Evolutionary conservation across 352 stramenopile genomes (phyloP).

Genomic region (Pythium oligandrum): DNA sequence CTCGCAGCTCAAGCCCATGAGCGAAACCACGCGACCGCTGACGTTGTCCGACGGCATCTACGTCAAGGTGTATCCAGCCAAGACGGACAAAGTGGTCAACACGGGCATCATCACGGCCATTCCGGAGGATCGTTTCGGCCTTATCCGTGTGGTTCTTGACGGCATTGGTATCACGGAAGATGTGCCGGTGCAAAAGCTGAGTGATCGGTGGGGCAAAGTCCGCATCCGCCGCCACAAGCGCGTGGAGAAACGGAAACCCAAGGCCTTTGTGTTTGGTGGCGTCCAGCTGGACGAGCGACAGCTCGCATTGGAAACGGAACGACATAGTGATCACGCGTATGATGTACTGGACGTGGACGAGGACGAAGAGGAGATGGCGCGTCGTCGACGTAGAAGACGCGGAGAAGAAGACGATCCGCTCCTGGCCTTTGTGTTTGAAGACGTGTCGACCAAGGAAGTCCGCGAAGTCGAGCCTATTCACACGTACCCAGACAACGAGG

Average conservation of each 20-base stretch:
- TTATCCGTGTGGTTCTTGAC: constrained; percentile 55
- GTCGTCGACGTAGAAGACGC: constrained; percentile 14
- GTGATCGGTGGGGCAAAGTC: constrained; percentile 53
- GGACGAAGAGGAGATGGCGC: constrained; percentile 22
- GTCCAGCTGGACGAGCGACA: too few species aligned
- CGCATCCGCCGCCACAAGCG: constrained; percentile 34
- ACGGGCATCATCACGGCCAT: constrained; percentile 50
- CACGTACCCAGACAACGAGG: constrained; percentile 20
- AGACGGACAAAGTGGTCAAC: constrained; percentile 38
- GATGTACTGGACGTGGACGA: constrained; percentile 4
- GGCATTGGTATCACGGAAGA: constrained; percentile 38
- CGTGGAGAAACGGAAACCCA: constrained; percentile 23
- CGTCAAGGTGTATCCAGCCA: constrained; percentile 51
- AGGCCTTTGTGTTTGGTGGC: constrained; percentile 44
- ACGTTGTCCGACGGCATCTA: constrained; percentile 45
- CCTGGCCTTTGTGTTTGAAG: constrained; percentile 52
- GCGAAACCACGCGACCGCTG: constrained; percentile 8
- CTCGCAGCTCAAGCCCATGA: constrained; percentile 62
- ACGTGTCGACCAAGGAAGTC: constrained; percentile 42
- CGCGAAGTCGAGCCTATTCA: constrained; percentile 24
- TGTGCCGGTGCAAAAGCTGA: constrained; percentile 56
- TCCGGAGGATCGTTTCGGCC: constrained; percentile 53
- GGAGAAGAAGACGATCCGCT: constrained; percentile 10
- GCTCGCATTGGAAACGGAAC: neutral
- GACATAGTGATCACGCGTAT: constrained; percentile 9